Base-by-base conservation (phyloP, 2,329 filamentous ascomycete genomes). In the Metarhizium guizhouense region DNA sequence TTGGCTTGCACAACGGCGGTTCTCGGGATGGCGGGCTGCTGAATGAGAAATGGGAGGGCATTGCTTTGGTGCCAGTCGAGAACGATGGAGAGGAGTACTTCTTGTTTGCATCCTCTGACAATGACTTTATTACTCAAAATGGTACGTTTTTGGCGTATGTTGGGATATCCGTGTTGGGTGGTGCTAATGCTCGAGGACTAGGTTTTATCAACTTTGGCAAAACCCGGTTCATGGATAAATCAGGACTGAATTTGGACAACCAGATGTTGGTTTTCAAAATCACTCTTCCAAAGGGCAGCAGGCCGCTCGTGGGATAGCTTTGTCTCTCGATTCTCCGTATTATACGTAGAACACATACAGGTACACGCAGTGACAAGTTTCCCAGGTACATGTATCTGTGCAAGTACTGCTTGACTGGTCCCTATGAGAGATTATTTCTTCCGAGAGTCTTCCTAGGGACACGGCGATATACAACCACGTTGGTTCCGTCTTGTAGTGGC, bases 31-130 rank as follows among this genome's bases (percentile, higher is more conserved):
- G 70, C 0, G 70, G 68, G 0, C 68, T 90, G 40, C 65, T 90
- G 65, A 89, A 90, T 62, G 86, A 90, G 74, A 90, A 90, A 65
- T 90, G 87, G 87, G 87, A 91, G 72, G 82, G 80, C 20, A 69
- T 90, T 51, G 80, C 82, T 3, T 65, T 89, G 29, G 76, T 83
- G 3, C 84, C 84, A 1, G 78, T 82, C 6, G 74, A 83, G 61
- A 57, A 62, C 2, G 65, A 68, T 25, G 74, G 80, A 55, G 78
- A 81, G 30, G 81, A 88, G 69, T 89, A 82, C 67, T 88, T 83
- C 64, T 65, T 90, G 38, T 80, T 90, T 58, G 81, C 78, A 13
- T 70, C 88, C 51, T 86, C 80, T 56, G 87, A 90, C 63, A 88
- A 90, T 64, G 86, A 90, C 67, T 89, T 89, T 62, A 83, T 90